These are phyloP conservation scores for Neurospora discreta DNA, from an alignment of 495 filamentous ascomycete genomes.

Conservation along the genomic window DNA sequence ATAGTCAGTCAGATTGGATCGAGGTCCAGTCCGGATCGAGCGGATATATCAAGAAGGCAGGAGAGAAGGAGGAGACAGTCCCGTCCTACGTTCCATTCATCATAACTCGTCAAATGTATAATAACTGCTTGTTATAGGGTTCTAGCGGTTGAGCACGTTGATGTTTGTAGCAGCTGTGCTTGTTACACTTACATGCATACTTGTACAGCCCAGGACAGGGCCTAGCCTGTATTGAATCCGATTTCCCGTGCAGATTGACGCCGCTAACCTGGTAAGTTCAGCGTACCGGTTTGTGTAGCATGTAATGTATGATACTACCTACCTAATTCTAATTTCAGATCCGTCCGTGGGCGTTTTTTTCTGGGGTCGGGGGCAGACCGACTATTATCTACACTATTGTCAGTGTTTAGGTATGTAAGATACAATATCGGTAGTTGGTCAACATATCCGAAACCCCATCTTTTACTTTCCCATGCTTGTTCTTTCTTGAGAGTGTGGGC, in stretches of 20 bases:
- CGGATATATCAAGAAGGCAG: background rate
- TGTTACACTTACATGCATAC: background rate
- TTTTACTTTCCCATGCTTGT: background rate
- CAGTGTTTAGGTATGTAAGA: background rate
- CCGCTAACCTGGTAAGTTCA: background rate
- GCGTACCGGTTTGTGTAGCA: background rate
- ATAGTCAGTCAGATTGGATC: background rate
- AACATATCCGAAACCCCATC: background rate
- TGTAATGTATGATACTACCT: background rate
- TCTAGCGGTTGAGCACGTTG: background rate
- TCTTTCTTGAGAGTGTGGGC: background rate
- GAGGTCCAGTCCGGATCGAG: background rate
- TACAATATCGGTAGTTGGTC: background rate
- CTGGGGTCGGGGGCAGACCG: background rate
- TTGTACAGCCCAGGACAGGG: background rate
- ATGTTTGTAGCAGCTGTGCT: background rate
- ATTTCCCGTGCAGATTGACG: background rate
- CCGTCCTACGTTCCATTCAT: background rate
- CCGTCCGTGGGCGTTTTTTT: background rate
- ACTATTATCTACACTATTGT: background rate
- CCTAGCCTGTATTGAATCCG: background rate
- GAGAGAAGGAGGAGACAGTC: background rate
- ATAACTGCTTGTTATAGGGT: background rate
- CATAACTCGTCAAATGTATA: background rate
- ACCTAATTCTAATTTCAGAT: background rate